These are phyloP conservation scores for Keithomyces neogunnii DNA, from an alignment of 2,329 filamentous ascomycete genomes.

Conservation along the genomic window DNA sequence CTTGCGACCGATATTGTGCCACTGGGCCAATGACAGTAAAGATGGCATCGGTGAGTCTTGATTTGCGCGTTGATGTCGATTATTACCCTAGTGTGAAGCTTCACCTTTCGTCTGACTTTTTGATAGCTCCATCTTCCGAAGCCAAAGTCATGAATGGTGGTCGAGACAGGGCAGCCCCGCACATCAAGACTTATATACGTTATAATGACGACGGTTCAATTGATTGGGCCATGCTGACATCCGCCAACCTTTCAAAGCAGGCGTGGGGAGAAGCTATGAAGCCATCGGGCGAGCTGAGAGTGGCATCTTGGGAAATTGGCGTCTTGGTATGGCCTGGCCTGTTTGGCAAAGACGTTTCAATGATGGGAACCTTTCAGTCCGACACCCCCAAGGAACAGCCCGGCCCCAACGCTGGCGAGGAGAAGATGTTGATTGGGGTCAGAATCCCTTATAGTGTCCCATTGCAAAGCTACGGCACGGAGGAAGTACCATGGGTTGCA, in stretches of 20 bases:
- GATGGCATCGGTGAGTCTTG: constrained; percentile 17
- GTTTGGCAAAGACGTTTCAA: constrained; percentile 39
- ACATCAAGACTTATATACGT: constrained; percentile 83
- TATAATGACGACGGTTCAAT: constrained; percentile 45
- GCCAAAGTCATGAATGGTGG: constrained; percentile 39
- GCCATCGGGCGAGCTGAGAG: constrained; percentile 51
- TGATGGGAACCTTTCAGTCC: constrained; percentile 60
- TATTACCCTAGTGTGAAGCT: not conserved
- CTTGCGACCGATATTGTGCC: constrained; percentile 59
- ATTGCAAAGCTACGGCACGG: constrained; percentile 51
- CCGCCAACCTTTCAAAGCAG: constrained; percentile 86
- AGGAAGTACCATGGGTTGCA: constrained; percentile 72
- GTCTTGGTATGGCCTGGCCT: constrained; percentile 73
- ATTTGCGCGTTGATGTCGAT: not conserved
- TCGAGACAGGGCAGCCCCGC: constrained; percentile 65
- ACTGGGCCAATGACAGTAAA: constrained; percentile 61
- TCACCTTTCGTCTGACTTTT: not conserved
- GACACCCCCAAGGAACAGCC: constrained; percentile 39
- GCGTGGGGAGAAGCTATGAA: constrained; percentile 69
- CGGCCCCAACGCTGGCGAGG: constrained; percentile 13
- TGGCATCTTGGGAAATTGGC: constrained; percentile 78
- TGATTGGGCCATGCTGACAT: constrained; percentile 81
- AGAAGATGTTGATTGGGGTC: constrained; percentile 49
- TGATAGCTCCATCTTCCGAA: constrained; percentile 18
- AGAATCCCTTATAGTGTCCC: constrained; percentile 80